Evolutionary conservation across 495 filamentous ascomycete species (phyloP).

Genomic region (Neurospora discreta): DNA sequence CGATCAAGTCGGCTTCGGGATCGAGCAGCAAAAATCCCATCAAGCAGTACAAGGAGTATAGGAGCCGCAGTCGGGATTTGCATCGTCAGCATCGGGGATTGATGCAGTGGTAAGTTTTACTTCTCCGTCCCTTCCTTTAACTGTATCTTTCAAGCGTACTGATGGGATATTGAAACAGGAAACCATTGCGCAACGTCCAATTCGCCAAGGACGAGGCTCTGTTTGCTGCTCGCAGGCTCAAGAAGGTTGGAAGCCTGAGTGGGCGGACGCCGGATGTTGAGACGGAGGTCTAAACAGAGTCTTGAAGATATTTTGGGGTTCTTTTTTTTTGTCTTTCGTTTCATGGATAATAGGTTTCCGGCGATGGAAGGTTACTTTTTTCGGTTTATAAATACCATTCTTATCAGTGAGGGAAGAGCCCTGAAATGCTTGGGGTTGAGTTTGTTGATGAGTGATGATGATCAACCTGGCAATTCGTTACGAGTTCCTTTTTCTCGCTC

Average conservation of each 20-base stretch:
- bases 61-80: constrained; percentile 40
- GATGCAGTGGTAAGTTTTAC: constrained; percentile 56
- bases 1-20: constrained; percentile 3
- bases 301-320: background rate
- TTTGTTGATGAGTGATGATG: background rate
- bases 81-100: constrained; percentile 59
- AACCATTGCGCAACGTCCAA: constrained; percentile 54
- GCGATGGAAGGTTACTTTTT: background rate
- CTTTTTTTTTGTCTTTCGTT: background rate
- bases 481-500: background rate
- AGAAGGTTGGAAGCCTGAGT: constrained; percentile 43
- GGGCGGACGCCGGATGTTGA: constrained; percentile 62
- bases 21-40: constrained; percentile 32
- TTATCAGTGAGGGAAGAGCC: background rate
- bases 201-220: constrained; percentile 63
- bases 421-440: background rate
- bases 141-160: too few species aligned
- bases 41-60: constrained; percentile 41
- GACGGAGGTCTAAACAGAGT: constrained; percentile 40
- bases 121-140: background rate
- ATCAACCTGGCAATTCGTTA: background rate
- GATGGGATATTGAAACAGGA: constrained; percentile 6
- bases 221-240: constrained; percentile 46
- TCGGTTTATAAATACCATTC: background rate
- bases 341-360: background rate